Evolutionary conservation across 2,329 filamentous ascomycete genomes (phyloP).

Genomic region (Cordyceps tenuipes): DNA sequence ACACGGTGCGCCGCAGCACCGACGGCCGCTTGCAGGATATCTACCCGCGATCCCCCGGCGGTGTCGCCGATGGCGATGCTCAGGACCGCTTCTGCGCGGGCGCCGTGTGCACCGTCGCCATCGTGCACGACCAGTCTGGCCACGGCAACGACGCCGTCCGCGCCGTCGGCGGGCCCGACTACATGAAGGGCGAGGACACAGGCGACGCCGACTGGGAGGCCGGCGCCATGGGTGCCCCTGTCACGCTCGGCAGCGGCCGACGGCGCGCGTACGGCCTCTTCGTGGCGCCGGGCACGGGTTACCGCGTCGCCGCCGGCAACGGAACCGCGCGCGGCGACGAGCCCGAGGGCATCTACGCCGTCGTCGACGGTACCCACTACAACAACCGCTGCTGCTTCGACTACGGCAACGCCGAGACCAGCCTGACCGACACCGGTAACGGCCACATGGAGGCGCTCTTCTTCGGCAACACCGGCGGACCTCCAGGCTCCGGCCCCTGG

Average conservation of each 20-base stretch:
- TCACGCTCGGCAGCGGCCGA: slow-evolving; percentile 43
- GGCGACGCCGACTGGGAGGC: slow-evolving; percentile 50
- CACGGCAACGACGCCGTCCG: slow-evolving; percentile 51
- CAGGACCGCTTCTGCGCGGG: slow-evolving; percentile 54
- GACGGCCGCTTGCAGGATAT: slow-evolving; percentile 37
- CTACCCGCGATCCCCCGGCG: slow-evolving; percentile 45
- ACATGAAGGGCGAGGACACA: slow-evolving; percentile 12
- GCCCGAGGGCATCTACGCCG: slow-evolving; percentile 51
- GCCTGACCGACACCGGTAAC: slow-evolving; percentile 43
- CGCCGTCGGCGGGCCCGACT: slow-evolving; percentile 46
- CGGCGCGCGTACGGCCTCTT: slow-evolving; percentile 58
- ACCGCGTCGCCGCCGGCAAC: slow-evolving; percentile 47
- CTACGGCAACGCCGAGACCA: slow-evolving; percentile 49
- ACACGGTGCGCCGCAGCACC: slow-evolving; percentile 50
- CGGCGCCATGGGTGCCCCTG: slow-evolving; percentile 50
- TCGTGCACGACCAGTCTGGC: slow-evolving; percentile 60
- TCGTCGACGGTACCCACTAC: slow-evolving; percentile 52
- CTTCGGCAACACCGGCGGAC: slow-evolving; percentile 51
- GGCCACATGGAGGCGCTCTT: slow-evolving; percentile 65
- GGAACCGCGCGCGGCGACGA: slow-evolving; percentile 47
- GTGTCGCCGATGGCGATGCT: slow-evolving; percentile 51
- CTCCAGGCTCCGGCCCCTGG: slow-evolving; percentile 52
- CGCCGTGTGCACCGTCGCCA: slow-evolving; percentile 55
- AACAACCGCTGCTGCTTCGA: slow-evolving; percentile 50
- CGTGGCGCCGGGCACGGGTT: slow-evolving; percentile 52